Base-by-base conservation (phyloP, 2,329 filamentous ascomycete genomes). In the Fusarium palustre region DNA sequence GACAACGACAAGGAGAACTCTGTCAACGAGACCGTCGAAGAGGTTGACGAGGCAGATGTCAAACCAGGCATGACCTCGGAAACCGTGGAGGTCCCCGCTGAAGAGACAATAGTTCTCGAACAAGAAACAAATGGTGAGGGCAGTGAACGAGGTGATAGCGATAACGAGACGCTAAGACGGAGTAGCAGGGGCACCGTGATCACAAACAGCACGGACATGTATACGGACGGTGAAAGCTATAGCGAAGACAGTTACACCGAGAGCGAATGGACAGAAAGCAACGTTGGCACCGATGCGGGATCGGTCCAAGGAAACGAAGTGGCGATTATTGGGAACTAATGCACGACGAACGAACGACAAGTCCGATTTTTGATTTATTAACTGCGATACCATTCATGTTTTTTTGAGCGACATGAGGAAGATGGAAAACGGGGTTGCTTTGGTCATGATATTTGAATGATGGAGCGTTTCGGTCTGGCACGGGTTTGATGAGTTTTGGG, bases 1-100 rank as follows among this genome's bases (percentile, higher is more conserved):
- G 84, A 86, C 25, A 79, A 88, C 20, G 83, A 87, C 60, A 90
- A 91, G 77, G 90, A 91, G 75, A 91, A 91, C 34, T 50, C 53
- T 68, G 81, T 90, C 38, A 83, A 84, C n/a, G 90, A 92, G 75
- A 86, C 85, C 48, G 86, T 89, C 42, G 90, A 92, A 64, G 88
- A 90, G 69, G 76, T 78, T 5, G 78, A 79, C 18, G 78, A 81
- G 47, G 71, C 68, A 13, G 76, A 76, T 10, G 66, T 66, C n/a
- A 74, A 72, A 6, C 46, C 68, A 12, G 60, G 52, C 33, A 58
- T 55, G 28, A 25, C n/a, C 24, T 58, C 67, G 24, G 72, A 70
- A 43, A 48, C 60, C 18, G 22, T 59, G 16, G 74, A 74, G 31
- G 57, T 64, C 20, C 56, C 73, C 16, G 70, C 56, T 7, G 74